A percentile compares a stretch with the other conserved stretches of the same genome.
These are phyloP conservation scores for Scedosporium minutisporum DNA, from an alignment of 2,329 filamentous ascomycete species.

Conservation along the genomic window DNA sequence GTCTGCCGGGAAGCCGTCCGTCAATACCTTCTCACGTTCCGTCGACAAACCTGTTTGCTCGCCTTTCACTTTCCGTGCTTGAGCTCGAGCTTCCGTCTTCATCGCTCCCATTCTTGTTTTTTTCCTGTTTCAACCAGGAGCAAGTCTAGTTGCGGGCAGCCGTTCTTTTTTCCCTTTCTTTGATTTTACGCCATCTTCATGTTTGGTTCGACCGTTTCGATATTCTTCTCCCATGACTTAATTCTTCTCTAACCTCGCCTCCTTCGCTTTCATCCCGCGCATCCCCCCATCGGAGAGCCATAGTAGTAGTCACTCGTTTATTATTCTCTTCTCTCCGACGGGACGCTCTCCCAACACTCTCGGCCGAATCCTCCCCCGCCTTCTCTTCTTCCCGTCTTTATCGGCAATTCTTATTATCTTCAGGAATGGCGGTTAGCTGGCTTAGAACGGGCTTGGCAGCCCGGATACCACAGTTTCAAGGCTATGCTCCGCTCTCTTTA, in stretches of 20 bases:
- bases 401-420: not conserved
- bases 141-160: not conserved
- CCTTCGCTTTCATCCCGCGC: not conserved
- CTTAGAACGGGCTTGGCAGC: not conserved
- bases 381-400: not conserved
- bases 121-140: not conserved
- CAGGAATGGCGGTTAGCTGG: not conserved
- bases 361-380: not conserved
- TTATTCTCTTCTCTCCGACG: not conserved
- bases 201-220: too few species aligned
- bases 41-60: not conserved
- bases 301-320: not conserved
- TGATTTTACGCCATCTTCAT: not conserved
- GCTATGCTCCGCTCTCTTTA: not conserved
- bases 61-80: not conserved
- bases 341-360: not conserved
- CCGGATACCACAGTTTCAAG: not conserved
- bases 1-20: too few species aligned
- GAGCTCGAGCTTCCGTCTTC: not conserved
- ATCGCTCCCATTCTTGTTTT: not conserved
- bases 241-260: not conserved
- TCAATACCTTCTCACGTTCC: too few species aligned
- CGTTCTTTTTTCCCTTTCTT: not conserved
- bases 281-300: not conserved
- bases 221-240: not conserved